Evolutionary conservation across 345 rosid species (phyloP).

Genomic region (Adansonia digitata): DNA sequence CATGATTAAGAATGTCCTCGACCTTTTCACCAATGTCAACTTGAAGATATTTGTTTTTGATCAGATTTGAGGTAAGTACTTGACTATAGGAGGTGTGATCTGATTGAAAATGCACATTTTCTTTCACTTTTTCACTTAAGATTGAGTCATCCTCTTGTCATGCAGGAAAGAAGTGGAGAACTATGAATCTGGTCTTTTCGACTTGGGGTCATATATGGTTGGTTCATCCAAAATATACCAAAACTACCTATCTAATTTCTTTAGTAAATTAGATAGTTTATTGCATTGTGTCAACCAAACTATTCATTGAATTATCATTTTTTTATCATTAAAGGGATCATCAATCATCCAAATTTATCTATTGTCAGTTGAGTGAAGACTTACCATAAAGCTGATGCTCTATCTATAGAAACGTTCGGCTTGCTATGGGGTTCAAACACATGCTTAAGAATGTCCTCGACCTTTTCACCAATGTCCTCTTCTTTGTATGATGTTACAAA

Average conservation of each 20-base stretch:
- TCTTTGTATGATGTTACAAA: conserved; percentile 54
- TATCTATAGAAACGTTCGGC: neutral
- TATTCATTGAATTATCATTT: neutral
- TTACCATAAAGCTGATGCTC: neutral
- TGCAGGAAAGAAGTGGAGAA: too few species aligned
- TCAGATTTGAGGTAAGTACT: too few species aligned
- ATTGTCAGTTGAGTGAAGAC: conserved; percentile 3
- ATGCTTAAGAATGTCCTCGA: conserved; percentile 54
- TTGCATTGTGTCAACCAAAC: neutral
- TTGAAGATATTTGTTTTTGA: too few species aligned
- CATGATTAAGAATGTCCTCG: conserved; percentile 55
- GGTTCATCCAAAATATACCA: neutral
- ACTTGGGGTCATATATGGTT: neutral
- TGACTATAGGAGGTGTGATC: too few species aligned
- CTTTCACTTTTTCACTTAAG: too few species aligned
- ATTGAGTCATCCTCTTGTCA: too few species aligned
- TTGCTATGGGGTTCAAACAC: conserved; percentile 35
- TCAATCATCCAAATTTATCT: neutral
- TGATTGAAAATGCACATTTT: too few species aligned
- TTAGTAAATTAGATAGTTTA: neutral
- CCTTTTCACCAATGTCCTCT: conserved; percentile 46
- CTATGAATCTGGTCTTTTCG: too few species aligned
- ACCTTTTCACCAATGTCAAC: conserved; percentile 48
- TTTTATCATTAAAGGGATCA: neutral
- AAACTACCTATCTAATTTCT: too few species aligned